These are phyloP conservation scores for Boletus fagicola DNA, from an alignment of 768 basidiomycete species.

Conservation along the genomic window DNA sequence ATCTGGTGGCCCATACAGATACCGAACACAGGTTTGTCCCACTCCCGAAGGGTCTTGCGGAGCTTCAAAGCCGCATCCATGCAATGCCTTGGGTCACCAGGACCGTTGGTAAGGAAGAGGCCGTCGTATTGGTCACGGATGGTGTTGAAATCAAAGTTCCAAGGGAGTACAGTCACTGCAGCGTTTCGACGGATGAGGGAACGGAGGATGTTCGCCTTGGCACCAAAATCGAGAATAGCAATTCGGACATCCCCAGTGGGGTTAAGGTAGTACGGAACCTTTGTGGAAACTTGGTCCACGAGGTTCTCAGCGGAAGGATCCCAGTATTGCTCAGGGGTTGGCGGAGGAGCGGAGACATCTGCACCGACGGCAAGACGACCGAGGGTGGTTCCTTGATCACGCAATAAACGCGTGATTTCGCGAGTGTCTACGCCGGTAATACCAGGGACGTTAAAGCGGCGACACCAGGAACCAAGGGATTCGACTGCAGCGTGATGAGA, in stretches of 20 bases:
- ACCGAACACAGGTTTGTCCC: conserved; percentile 93
- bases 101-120: conserved; percentile 94
- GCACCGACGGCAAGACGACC: conserved; percentile 84
- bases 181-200: conserved; percentile 89
- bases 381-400: conserved; percentile 96
- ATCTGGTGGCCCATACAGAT: conserved; percentile 99
- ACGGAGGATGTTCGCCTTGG: conserved; percentile 96
- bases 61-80: conserved; percentile 81
- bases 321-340: conserved; percentile 77
- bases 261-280: conserved; percentile 80
- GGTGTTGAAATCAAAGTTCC: conserved; percentile 95
- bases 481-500: conserved; percentile 95
- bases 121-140: conserved; percentile 91
- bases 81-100: conserved; percentile 90
- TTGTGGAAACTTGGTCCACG: conserved; percentile 90
- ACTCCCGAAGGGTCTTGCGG: conserved; percentile 78
- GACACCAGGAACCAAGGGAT: conserved; percentile 91
- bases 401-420: conserved; percentile 88
- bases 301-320: conserved; percentile 91
- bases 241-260: conserved; percentile 85
- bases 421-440: conserved; percentile 98
- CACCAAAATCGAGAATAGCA: conserved; percentile 95
- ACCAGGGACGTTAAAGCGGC: conserved; percentile 83
- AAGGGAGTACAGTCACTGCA: conserved; percentile 91
- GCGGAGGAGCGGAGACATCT: conserved; percentile 60